Evolutionary conservation across 169 alveolate genomes (phyloP), one percentile per base, ranked within the genome.

Genomic region (Plasmodium yoelii): DNA sequence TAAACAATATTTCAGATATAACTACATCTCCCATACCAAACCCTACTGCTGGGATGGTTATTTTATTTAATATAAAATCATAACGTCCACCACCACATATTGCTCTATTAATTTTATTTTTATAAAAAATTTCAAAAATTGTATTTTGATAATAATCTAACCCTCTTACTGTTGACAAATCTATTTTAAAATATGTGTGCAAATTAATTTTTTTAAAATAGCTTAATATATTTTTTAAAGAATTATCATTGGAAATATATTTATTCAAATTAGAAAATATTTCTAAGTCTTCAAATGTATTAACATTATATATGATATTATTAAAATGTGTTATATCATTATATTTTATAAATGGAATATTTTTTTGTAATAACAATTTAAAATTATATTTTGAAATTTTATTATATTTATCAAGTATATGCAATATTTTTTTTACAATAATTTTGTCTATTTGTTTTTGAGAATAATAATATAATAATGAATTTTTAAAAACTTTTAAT

Each of bases 1-100:
- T 77, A 44, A 82, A 82, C 1, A 82, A 55, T 34, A 82, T 55
- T 24, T 82, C 90, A 10, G 90, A 28, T 26, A 82, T 82, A 19
- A 82, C 90, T n/a, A 82, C 72, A 59, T 82, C 90, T 1, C 90
- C 90, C 90, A 82, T 82, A 2, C 80, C 90, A 55, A 67, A 82
- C 0, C 90, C 90, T 24, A 67, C 86, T 19, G 90, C 90, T 8
- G 47, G 56, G 0, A 82, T 71, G 24, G 28, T 55, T 19, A 15
- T 59, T 1, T 39, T n/a, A 12, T 82, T 67, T 12, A 82, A 47
- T 18, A 56, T 9, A 44, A 67, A 82, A 28, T 47, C 68, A 42
- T 82, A 82, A 18, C 90, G 65, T 8, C 90, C 90, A 10, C 90
- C 90, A n/a, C 90, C 90, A 13, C 90, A 82, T 18, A 82, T 65